Conservation (phyloP, 208 protist genomes). For the Leishmania turanica region DNA sequence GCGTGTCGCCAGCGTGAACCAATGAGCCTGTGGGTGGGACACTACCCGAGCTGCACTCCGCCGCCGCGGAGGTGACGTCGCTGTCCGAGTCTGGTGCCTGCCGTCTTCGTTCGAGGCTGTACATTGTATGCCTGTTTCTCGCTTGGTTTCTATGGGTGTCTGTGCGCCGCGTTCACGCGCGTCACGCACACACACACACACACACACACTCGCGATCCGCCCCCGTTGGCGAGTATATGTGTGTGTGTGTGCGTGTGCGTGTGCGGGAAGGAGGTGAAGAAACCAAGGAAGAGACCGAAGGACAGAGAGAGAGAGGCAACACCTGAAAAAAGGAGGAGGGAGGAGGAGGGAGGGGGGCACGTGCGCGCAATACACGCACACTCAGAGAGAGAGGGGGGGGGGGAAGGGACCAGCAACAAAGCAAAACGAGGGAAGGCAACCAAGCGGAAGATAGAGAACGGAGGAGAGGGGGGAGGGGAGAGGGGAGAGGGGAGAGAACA, state of each 20-base stretch:
- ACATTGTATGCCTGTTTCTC: not conserved
- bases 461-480: not conserved
- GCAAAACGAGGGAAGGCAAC: not conserved
- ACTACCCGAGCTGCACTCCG: constrained; percentile 14
- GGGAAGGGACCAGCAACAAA: not conserved
- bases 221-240: not conserved
- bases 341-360: not conserved
- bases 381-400: not conserved
- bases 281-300: constrained; percentile 11
- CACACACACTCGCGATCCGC: not conserved
- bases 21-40: not conserved
- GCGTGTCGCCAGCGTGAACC: constrained; percentile 2
- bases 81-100: constrained; percentile 1
- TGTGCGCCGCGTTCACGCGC: not conserved
- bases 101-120: constrained; percentile 2
- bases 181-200: not conserved
- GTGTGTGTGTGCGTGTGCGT: not conserved
- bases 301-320: not conserved
- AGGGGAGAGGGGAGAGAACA: not conserved
- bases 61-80: constrained; percentile 6
- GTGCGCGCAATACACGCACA: not conserved
- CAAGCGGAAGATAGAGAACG: not conserved
- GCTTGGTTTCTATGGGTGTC: not conserved
- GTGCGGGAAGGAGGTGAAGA: not conserved
- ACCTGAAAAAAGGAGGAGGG: constrained; percentile 3